These are phyloP conservation scores for Daldinia childiae DNA, from an alignment of 495 filamentous ascomycete species.

Conservation along the genomic window DNA sequence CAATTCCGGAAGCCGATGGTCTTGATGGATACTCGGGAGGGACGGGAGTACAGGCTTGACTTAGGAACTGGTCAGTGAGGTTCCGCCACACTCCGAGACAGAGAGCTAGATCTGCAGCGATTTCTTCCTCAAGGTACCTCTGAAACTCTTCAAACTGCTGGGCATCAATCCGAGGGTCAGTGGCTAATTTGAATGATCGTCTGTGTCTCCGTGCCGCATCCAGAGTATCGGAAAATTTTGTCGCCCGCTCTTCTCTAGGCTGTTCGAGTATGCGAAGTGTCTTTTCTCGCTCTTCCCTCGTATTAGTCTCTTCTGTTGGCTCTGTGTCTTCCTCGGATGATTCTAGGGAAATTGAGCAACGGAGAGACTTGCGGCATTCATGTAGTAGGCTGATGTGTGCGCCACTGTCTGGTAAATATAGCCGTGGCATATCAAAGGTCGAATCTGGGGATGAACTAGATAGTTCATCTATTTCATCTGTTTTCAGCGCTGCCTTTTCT, in stretches of 20 bases:
- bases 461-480: neutral
- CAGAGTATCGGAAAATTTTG: neutral
- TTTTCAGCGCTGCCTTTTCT: neutral
- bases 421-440: neutral
- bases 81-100: constrained; percentile 15
- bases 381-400: neutral
- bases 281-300: constrained; percentile 10
- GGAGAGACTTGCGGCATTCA: neutral
- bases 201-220: constrained; percentile 10
- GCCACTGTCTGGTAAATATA: neutral
- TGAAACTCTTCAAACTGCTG: constrained; percentile 17
- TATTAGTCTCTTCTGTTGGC: neutral
- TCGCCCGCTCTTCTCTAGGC: neutral
- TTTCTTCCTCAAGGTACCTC: constrained; percentile 16
- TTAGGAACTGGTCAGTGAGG: constrained; percentile 4
- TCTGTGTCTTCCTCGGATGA: neutral
- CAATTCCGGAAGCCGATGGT: neutral
- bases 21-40: neutral
- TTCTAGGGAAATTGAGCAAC: neutral
- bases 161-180: constrained; percentile 21
- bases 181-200: constrained; percentile 20
- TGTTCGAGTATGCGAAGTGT: constrained; percentile 26
- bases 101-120: constrained; percentile 17
- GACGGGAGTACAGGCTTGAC: neutral
- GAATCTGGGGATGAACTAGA: neutral